phyloP scores from a whole-genome alignment of 768 basidiomycete genomes.

The Lactarius vividus region DNA sequence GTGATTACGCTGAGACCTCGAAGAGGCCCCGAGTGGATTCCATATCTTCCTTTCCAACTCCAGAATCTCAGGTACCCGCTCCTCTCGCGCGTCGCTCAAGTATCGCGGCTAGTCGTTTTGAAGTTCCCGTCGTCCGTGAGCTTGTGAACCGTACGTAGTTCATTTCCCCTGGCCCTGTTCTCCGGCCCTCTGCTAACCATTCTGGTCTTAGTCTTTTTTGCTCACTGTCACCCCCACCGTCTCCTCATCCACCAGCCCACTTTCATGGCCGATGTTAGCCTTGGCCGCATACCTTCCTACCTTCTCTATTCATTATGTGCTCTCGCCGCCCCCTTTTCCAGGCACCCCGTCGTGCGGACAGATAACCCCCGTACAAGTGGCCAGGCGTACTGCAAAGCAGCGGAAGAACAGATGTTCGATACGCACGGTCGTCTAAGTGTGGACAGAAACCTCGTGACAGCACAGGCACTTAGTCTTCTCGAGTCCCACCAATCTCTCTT shows the following conservation, averaged over 20 bases:
- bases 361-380: slow-evolving; percentile 41
- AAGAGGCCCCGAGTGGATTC: slow-evolving; percentile 19
- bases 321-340: slow-evolving; percentile 72
- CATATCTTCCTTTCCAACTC: slow-evolving; percentile 1
- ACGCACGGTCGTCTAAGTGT: slow-evolving; percentile 58
- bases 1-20: slow-evolving; percentile 18
- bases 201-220: slow-evolving; percentile 62
- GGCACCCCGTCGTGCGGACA: slow-evolving; percentile 59
- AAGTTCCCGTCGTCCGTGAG: slow-evolving; percentile 27
- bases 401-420: slow-evolving; percentile 70
- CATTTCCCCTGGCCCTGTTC: neutral
- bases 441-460: slow-evolving; percentile 65
- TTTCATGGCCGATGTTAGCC: slow-evolving; percentile 63
- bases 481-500: slow-evolving; percentile 59
- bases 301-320: slow-evolving; percentile 76
- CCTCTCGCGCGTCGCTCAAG: slow-evolving; percentile 5
- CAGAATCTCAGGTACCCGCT: slow-evolving; percentile 7
- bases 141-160: slow-evolving; percentile 25
- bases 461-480: slow-evolving; percentile 72
- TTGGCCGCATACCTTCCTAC: slow-evolving; percentile 64
- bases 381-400: slow-evolving; percentile 50
- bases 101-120: slow-evolving; percentile 20
- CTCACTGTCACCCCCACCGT: slow-evolving; percentile 75
- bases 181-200: slow-evolving; percentile 11
- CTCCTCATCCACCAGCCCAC: slow-evolving; percentile 77